Evolutionary conservation across 768 basidiomycete genomes (phyloP).

Genomic region (Boletus rubescentipes): DNA sequence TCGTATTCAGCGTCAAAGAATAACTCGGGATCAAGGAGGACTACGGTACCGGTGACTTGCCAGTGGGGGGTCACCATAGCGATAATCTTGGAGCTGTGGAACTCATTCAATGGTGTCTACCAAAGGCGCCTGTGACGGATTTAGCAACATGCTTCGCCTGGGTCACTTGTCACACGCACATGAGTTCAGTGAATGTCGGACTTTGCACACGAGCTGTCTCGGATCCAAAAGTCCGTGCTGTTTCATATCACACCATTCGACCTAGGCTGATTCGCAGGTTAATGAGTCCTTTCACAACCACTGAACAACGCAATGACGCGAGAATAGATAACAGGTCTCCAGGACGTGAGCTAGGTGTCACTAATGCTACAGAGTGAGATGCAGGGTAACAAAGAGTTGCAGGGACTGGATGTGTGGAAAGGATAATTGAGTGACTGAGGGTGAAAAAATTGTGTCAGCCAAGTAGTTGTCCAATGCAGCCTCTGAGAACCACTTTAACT

Average conservation of each 20-base stretch:
- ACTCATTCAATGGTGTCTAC: too few relatives aligned
- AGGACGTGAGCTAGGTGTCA: neutral
- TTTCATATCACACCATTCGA: constrained; percentile 12
- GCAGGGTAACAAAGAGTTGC: neutral
- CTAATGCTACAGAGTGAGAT: constrained; percentile 10
- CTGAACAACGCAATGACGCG: neutral
- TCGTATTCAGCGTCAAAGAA: neutral
- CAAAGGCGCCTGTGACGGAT: constrained; percentile 9
- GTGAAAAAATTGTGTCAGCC: neutral
- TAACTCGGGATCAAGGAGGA: constrained; percentile 3
- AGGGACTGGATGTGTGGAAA: neutral
- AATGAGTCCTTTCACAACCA: constrained; percentile 4
- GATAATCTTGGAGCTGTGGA: constrained; percentile 11
- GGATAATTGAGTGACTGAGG: constrained; percentile 5
- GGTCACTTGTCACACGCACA: neutral
- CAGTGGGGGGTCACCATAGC: constrained; percentile 20
- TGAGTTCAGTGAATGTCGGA: constrained; percentile 7
- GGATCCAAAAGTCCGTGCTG: constrained; percentile 3
- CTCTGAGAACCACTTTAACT: neutral
- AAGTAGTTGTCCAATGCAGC: neutral
- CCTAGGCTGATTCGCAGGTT: neutral
- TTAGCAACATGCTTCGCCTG: constrained; percentile 11
- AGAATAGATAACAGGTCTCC: constrained; percentile 14
- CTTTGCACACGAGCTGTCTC: constrained; percentile 6
- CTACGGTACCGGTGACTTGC: constrained; percentile 19